phyloP scores from a whole-genome alignment of 2,329 filamentous ascomycete species.

The Stachybotrys chlorohalonatus region DNA sequence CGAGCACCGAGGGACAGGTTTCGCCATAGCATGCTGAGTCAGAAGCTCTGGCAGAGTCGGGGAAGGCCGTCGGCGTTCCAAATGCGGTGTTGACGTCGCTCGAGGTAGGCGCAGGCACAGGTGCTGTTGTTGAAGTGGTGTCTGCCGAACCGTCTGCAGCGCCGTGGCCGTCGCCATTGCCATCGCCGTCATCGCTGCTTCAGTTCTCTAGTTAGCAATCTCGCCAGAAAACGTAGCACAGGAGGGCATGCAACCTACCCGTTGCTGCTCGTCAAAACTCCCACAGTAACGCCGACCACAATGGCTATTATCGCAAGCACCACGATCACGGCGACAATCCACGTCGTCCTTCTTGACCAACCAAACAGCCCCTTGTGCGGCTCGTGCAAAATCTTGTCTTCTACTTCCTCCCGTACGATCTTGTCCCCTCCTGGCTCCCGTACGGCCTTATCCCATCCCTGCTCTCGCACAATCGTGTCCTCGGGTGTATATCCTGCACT shows the following conservation, averaged over 20 bases:
- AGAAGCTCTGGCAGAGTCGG: background rate
- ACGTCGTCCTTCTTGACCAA: background rate
- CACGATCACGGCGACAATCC: background rate
- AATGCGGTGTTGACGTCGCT: background rate
- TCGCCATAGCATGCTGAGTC: background rate
- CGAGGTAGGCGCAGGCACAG: background rate
- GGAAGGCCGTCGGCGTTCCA: slow-evolving; percentile 1
- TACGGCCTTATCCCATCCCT: background rate
- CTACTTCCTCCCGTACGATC: background rate
- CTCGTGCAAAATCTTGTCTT: background rate
- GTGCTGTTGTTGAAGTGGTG: background rate
- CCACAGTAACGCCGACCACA: background rate
- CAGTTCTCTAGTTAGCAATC: background rate
- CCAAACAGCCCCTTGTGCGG: background rate
- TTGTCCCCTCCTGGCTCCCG: background rate
- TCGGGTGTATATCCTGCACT: background rate
- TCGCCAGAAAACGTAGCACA: background rate
- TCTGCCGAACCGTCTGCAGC: background rate
- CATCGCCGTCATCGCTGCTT: background rate
- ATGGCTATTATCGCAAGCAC: background rate
- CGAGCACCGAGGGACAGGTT: background rate
- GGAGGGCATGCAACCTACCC: background rate
- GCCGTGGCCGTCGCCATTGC: background rate
- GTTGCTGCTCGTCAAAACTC: background rate
- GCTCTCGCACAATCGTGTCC: background rate